Base-by-base conservation (phyloP, 768 basidiomycete genomes). In the Mycena kentingensis region DNA sequence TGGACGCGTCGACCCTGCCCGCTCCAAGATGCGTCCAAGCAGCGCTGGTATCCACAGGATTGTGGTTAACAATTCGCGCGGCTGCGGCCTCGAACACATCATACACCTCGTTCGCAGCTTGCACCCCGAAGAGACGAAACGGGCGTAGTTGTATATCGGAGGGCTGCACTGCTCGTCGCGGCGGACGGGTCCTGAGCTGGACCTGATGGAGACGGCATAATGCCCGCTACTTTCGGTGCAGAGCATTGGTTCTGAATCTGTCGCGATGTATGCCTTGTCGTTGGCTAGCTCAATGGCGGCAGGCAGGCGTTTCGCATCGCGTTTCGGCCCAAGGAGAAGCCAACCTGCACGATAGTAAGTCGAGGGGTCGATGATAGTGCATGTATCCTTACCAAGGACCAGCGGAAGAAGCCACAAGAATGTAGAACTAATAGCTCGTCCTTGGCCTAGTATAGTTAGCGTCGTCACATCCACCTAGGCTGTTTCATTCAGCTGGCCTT, bases 401-500 rank as follows among this genome's bases (percentile, higher is more conserved):
- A 79, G 62, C 0, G 77, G 71, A 6, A 77, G 42, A 5, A 79
- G 61, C 76, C 76, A 79, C 18, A 79, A 64, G 74, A 73, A 79
- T 5, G 70, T 60, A 2, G 72, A 72, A 1, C 75, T 73, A 3
- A 73, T 71, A n/a, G n/a, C n/a, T n/a, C n/a, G n/a, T 5, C 63
- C 73, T 43, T 77, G 66, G 1, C 76, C 78, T 16, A 64, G 71
- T 7, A 69, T 61, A 29, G 69, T 60, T 3, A 74, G 31, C 12
- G 56, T 37, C n/a, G 34, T 44, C 10, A 51, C 21, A 3, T 16
- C 58, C 13, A n/a, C n/a, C n/a, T n/a, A n/a, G n/a, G n/a, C n/a
- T n/a, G n/a, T n/a, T n/a, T n/a, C n/a, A n/a, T n/a, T n/a, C n/a
- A n/a, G n/a, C n/a, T n/a, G n/a, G n/a, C n/a, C n/a, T n/a, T n/a